Evolutionary conservation across 495 filamentous ascomycete genomes (phyloP), one percentile per base, ranked within the genome.

Genomic region (Terfezia boudieri): DNA sequence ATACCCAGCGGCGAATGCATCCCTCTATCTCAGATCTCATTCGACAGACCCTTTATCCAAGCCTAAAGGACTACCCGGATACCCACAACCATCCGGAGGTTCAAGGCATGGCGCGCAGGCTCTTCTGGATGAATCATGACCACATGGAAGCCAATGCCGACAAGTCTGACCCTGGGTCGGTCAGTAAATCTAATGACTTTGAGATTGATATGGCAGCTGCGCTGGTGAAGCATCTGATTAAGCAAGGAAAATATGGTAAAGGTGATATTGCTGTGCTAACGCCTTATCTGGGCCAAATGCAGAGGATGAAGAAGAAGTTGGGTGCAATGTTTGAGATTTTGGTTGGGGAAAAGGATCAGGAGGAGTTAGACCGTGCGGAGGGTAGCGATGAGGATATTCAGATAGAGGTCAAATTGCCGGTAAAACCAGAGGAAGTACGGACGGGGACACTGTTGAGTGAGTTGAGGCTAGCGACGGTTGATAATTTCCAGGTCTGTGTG

Each of bases 221-320:
- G 9, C 66, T 92, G 1, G 79, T 89, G 2, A 72, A 72, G 3
- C 83, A 93, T 64, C 71, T 93, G 9, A 67, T 84, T n/a, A 69
- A 69, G 1, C 84, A 92, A 59, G 81, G 82, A 3, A 60, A 59
- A 1, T 89, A 89, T 57, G n/a, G 61, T 38, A 66, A 60, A 1
- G 70, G 71, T 0, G 82, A 92, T 52, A 88, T 93, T 63, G 83
- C 84, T 2, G 77, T 93, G 9, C 58, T 92, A 1, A 87, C 84
- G 2, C 86, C 82, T 0, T 86, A 87, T 59, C 64, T 80, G 9
- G 80, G 81, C 9, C 85, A 93, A 60, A 67, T 92, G 8, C 72
- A 76, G 36, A 75, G 72, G 37, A 69, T 90, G 32, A 69, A 73
- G 8, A 66, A 68, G 22, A 68, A 63, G 37, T 66, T 89, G 41